Base-by-base conservation (phyloP, 257 asterid species). In the Nicotiana benthamiana region DNA sequence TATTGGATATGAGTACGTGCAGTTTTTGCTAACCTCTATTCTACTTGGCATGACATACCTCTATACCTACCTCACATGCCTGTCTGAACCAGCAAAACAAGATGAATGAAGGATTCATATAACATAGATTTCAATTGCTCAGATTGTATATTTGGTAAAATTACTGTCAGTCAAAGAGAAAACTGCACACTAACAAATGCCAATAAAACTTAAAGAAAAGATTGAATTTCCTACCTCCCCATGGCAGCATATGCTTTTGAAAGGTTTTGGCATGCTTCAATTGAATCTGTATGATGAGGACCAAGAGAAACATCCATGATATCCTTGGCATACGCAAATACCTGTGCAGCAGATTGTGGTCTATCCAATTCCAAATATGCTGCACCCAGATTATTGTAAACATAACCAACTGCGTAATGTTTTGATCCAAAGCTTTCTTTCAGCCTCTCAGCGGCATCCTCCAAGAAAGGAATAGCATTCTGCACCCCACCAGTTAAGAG, bases 171-270 rank as follows among this genome's bases (percentile, higher is more conserved):
- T 7, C 78, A 72, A 72, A 24, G 78, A 72, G 78, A 72, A 72
- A 13, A 43, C 15, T 24, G 78, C 16, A 46, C 40, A 46, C 78
- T 15, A 24, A 46, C 4, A 46, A 46, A 24, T 72, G 40, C 9
- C 78, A 24, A 24, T 22, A 48, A 22, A 72, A 46, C 40, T 72
- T 72, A 24, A 46, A 43, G 40, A 72, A 46, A 15, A 77, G 34
- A 24, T 18, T 18, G 32, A 56, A 22, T 36, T 4, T 43, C 72
- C 86, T 84, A 93, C 98, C 95, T 93, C 86, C 89, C 90, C 93
- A 93, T 88, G 75, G 97, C 93, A 64, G 94, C 93, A 86, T 95
- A 93, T n/a, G 99, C 97, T 85, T 89, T 95, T n/a, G 98, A 93
- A 78, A 93, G 92, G 83, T 93, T 95, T 89, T 88, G 93, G 64